Percentiles rank a stretch among this genome's conserved stretches.
Evolutionary conservation across 129 eudicot genomes (phyloP).

Genomic region (sunflower (Helianthus annuus)): DNA sequence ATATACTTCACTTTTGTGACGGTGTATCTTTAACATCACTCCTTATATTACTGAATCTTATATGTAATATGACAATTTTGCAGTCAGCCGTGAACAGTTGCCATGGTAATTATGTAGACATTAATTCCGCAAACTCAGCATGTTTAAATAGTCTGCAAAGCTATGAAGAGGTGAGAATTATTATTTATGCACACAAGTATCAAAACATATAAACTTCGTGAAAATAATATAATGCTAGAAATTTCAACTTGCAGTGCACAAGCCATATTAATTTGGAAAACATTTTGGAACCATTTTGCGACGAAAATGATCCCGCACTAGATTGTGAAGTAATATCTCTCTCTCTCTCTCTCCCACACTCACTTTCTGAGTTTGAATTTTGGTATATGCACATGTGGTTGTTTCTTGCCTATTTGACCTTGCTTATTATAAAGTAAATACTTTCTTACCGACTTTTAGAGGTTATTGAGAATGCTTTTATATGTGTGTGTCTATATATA

Average conservation of each 20-base stretch:
- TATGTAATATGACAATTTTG: not conserved
- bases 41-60: not conserved
- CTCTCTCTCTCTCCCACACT: not conserved
- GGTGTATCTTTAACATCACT: too few relatives aligned
- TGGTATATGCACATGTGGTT: too few relatives aligned
- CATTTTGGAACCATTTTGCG: conserved; percentile 26
- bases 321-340: conserved; percentile 16
- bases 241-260: conserved; percentile 24
- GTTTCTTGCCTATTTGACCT: too few relatives aligned
- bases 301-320: not conserved
- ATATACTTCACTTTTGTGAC: too few relatives aligned
- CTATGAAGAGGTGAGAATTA: conserved; percentile 15
- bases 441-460: too few relatives aligned
- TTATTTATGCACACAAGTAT: not conserved
- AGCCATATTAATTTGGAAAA: conserved; percentile 1
- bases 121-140: not conserved
- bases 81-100: not conserved
- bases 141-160: not conserved
- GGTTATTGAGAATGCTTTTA: too few relatives aligned
- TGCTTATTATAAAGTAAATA: too few relatives aligned
- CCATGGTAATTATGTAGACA: not conserved
- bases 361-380: too few relatives aligned
- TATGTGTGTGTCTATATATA: too few relatives aligned
- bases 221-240: not conserved
- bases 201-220: not conserved